A percentile compares a stretch with the other conserved stretches of the same genome.
Evolutionary conservation across 108 stramenopile genomes (phyloP).

Genomic region (Skeletonema potamos): DNA sequence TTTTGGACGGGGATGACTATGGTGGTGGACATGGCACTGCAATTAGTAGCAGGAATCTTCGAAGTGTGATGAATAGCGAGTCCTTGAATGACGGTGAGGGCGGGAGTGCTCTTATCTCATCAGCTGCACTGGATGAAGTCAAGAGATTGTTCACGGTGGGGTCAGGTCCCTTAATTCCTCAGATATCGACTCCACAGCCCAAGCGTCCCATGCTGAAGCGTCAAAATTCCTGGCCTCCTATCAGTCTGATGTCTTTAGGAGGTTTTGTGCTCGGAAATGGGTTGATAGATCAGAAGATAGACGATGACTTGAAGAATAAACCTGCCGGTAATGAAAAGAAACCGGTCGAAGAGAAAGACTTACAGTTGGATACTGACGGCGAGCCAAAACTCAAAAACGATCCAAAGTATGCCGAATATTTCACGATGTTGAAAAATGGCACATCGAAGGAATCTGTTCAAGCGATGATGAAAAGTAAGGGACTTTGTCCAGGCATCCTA

Average conservation of each 20-base stretch:
- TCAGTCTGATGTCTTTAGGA: background rate
- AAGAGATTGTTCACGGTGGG: background rate
- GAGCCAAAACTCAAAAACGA: conserved; percentile 57
- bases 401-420: conserved; percentile 68
- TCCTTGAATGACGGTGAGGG: background rate
- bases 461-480: conserved; percentile 78
- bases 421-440: conserved; percentile 82
- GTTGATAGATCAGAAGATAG: background rate
- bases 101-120: background rate
- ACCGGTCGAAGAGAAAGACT: background rate
- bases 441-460: conserved; percentile 76
- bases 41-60: background rate
- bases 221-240: conserved; percentile 4
- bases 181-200: background rate
- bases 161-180: background rate
- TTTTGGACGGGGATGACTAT: background rate
- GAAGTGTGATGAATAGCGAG: background rate
- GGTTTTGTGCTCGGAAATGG: background rate
- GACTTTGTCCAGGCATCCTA: conserved; percentile 65
- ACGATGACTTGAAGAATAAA: background rate
- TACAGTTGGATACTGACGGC: background rate
- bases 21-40: background rate
- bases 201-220: conserved; percentile 1
- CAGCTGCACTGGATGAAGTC: background rate
- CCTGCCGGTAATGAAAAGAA: background rate